A percentile compares a stretch with the other conserved stretches of the same genome.
Conservation (phyloP, 768 basidiomycete genomes). For the Calvatia gigantea region DNA sequence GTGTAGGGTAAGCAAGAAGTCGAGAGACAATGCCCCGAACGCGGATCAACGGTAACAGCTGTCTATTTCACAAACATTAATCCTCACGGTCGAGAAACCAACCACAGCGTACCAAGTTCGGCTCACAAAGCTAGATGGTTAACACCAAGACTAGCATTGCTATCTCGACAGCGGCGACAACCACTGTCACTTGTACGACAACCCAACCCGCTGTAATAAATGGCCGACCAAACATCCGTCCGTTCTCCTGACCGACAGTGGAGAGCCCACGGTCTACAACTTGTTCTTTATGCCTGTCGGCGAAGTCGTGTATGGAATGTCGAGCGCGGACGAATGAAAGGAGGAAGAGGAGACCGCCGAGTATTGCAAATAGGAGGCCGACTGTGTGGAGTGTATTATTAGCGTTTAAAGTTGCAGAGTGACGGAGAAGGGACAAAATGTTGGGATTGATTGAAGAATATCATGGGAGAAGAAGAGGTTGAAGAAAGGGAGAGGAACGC, state of each 20-base stretch:
- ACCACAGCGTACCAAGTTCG: not conserved
- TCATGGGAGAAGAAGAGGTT: not conserved
- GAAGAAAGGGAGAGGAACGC: constrained; percentile 21
- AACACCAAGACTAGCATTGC: constrained; percentile 63
- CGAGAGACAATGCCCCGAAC: no score
- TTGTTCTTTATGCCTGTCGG: constrained; percentile 48
- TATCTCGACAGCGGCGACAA: constrained; percentile 65
- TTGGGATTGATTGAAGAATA: not conserved
- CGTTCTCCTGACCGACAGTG: constrained; percentile 60
- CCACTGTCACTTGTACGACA: constrained; percentile 52
- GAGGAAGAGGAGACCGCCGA: constrained; percentile 59
- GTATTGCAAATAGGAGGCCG: constrained; percentile 61
- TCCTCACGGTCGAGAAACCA: no score
- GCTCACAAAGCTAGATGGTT: constrained; percentile 5
- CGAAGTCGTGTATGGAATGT: constrained; percentile 73
- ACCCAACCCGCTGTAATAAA: constrained; percentile 82
- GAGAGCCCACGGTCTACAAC: constrained; percentile 32
- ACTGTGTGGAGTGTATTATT: constrained; percentile 23
- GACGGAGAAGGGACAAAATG: not conserved
- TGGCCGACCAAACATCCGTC: constrained; percentile 68
- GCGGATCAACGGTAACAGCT: no score
- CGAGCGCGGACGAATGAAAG: constrained; percentile 57
- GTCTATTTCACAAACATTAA: no score
- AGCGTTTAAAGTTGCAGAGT: not conserved
- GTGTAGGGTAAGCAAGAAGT: not conserved